Base-by-base conservation (phyloP, 1,284 basidiomycete genomes). In the Kalmanozyma brasiliensis region DNA sequence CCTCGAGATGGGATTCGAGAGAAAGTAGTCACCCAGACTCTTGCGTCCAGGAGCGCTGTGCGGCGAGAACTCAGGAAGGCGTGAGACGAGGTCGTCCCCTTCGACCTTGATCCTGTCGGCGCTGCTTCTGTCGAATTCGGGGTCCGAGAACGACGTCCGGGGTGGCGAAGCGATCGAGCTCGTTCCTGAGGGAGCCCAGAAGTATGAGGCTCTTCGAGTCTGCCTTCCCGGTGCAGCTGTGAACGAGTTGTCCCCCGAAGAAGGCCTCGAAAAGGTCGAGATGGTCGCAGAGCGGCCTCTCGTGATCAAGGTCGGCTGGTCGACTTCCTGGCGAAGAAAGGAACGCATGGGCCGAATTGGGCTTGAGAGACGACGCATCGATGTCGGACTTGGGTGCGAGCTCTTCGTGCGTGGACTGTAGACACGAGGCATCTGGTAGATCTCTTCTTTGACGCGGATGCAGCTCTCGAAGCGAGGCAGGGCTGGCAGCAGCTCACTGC, bases 1-100 rank as follows among this genome's bases (percentile, higher is more conserved):
- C 32, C 33, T 48, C 30, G 53, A 40, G 32, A 68, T 68, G n/a
- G 65, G 65, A 24, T 68, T 35, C 3, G 49, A 29, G 20, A 68
- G 42, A 23, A 53, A 68, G 35, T 40, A 68, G 37, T 68, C 65
- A 16, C 52, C 55, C 23, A 62, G n/a, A 29, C 65, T 68, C 33
- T 52, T 43, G 32, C 36, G 34, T 1, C 49, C 19, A 14, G 48
- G 45, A 0, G 46, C 23, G 33, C 16, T 26, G 0, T 10, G 19
- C 14, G 45, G 30, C 4, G 55, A 43, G 8, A 65, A 16, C 14
- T 41, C 29, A 20, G 38, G 56, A 16, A 42, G 51, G n/a, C 49
- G 41, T 26, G 40, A 44, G 2, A 26, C 33, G 26, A 16, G 23
- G 1, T 38, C 48, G 42, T 29, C 43, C 6, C 2, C 14, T 10